Evolutionary conservation across 352 stramenopile species (phyloP), one percentile per base, ranked within the genome.

Genomic region (Globisporangium orthogonon): DNA sequence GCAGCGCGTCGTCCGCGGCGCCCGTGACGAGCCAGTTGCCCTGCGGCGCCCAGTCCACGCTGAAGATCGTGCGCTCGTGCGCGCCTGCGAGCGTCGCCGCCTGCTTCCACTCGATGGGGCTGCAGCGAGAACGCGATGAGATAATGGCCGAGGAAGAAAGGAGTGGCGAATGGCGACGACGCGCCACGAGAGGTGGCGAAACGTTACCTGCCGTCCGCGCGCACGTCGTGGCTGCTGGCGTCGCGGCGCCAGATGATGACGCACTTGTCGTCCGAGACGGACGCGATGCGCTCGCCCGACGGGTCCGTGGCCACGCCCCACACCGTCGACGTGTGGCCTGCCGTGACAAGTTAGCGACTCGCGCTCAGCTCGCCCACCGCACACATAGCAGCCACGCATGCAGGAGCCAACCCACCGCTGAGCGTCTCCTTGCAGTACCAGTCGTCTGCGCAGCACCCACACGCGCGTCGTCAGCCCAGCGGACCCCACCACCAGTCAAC

Each of bases 361-460:
- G 23, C 23, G 23, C 23, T 23, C 23, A 7, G 40, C 7, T 39
- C 23, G 50, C 7, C 28, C 10, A 46, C 18, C 43, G n/a, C 2
- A 30, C 4, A n/a, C n/a, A 45, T 45, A 23, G 23, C 23, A 23
- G 23, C 23, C 23, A 23, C 23, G 23, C 23, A 45, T 13, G 7
- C 5, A 46, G 11, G 31, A 23, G 23, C 4, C 3, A 44, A 31
- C 68, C 13, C 61, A 61, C 93, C 87, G 33, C 76, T 77, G 9
- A 99, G 70, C 7, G 91, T 97, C 53, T 96, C 68, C 48, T 93
- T 90, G 78, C 94, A 98, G 65, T 94, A 98, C 97, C 97, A 99
- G 69, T 99, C 97, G 45, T 98, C 96, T 56, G 17, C 17, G 30
- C 18, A 52, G 13, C n/a, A 53, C 23, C 23, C 23, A 23, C 23